Evolutionary conservation across 176 grass and related monocot species (phyloP), one percentile per base, ranked within the genome.

Genomic region (Alopecurus myosuroides): DNA sequence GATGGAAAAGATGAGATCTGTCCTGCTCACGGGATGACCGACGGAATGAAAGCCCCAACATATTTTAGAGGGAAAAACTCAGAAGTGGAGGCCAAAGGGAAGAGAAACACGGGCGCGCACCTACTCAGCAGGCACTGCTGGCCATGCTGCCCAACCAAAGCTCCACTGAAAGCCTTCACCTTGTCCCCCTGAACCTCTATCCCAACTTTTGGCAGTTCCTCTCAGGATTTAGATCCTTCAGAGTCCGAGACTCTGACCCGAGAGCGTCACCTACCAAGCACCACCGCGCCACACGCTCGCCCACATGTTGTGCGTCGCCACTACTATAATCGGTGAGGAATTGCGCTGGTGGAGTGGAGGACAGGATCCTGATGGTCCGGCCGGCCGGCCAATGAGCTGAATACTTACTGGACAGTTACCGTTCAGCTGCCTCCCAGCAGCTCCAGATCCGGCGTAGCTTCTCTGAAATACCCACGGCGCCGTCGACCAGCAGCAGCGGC

Each of bases 51-150:
- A 81, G 57, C 35, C 29, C 39, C 58, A 31, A 67, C n/a, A 81
- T 76, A 78, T 58, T 70, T 77, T 15, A 18, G 49, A 48, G 44
- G 34, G 72, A 34, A 19, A 19, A 82, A 31, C 26, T 69, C 28
- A 70, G 25, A 11, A 57, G 80, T n/a, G 74, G 10, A 49, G 58
- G 30, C 34, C 39, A 70, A 68, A 1, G 3, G 1, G 13, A 28
- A 55, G 9, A 78, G 37, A 36, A 20, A 3, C 40, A 81, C 9
- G 22, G 57, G 53, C 65, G 70, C 85, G 51, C 70, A 66, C n/a
- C 67, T 88, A 78, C 81, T 37, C 74, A 56, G 50, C 50, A 23
- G 55, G 74, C 74, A 77, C 31, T 55, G 13, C 13, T 26, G 7
- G 40, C 69, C 33, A 36, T 25, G 51, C 11, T 76, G 31, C 74